Percentiles rank a stretch among this genome's conserved stretches.
Evolutionary conservation across 2,329 filamentous ascomycete species (phyloP).

Genomic region (Ambrosiella beaveri): DNA sequence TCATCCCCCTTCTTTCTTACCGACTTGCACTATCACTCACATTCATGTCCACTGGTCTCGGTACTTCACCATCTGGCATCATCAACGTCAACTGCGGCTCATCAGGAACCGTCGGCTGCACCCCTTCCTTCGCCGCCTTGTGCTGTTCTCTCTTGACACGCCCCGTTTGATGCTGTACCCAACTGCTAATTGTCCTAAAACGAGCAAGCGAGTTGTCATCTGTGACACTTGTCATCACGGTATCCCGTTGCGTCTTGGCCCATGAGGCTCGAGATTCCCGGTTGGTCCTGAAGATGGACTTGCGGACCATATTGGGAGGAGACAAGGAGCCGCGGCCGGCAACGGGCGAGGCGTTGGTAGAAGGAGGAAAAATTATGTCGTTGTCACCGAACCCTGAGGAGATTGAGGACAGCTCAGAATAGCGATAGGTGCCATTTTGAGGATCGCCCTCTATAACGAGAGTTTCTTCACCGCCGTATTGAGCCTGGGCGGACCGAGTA

Average conservation of each 20-base stretch:
- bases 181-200: conserved; percentile 42
- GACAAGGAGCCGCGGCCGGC: not conserved
- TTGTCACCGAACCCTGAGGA: conserved; percentile 49
- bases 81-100: conserved; percentile 33
- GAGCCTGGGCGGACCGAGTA: conserved; percentile 4
- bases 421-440: conserved; percentile 6
- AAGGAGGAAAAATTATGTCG: conserved; percentile 33
- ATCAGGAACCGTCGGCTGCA: conserved; percentile 24
- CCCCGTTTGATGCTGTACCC: conserved; percentile 47
- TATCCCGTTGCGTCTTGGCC: conserved; percentile 25
- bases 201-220: conserved; percentile 33
- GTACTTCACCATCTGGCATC: conserved; percentile 32
- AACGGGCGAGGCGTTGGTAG: conserved; percentile 3
- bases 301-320: not conserved
- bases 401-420: conserved; percentile 34
- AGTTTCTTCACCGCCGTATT: conserved; percentile 12
- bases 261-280: conserved; percentile 8
- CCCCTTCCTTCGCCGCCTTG: conserved; percentile 19
- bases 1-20: not conserved
- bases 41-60: conserved; percentile 23
- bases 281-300: not conserved
- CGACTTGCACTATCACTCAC: not conserved
- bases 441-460: not conserved
- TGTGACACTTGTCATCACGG: conserved; percentile 34
- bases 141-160: conserved; percentile 32